These are phyloP conservation scores for Chrysoporthe puriensis DNA, from an alignment of 2,329 filamentous ascomycete species.

Conservation along the genomic window DNA sequence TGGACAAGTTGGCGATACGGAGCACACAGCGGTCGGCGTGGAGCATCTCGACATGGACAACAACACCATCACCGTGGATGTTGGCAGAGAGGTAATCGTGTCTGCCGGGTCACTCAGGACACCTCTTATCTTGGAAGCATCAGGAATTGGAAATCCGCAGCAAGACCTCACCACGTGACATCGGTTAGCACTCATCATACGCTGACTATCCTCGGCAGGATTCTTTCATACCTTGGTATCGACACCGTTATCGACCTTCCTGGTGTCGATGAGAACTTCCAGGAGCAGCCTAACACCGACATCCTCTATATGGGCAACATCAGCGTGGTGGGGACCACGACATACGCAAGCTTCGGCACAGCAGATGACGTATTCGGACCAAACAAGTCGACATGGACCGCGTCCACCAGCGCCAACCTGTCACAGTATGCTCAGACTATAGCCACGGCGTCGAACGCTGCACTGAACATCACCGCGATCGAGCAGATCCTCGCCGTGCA, in stretches of 20 bases:
- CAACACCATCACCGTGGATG: conserved; percentile 39
- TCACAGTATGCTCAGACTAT: conserved; percentile 28
- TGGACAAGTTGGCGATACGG: conserved; percentile 35
- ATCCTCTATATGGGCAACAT: conserved; percentile 34
- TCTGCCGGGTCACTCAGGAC: conserved; percentile 55
- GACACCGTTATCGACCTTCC: conserved; percentile 37
- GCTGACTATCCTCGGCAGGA: conserved; percentile 35
- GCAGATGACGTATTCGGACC: conserved; percentile 38
- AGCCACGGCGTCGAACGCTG: conserved; percentile 8
- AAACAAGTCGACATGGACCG: conserved; percentile 31
- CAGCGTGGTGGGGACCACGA: conserved; percentile 30
- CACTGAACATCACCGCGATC: conserved; percentile 36
- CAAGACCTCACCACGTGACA: conserved; percentile 24
- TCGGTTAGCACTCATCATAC: not conserved
- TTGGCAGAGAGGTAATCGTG: conserved; percentile 50
- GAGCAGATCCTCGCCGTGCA: conserved; percentile 48
- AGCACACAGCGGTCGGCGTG: conserved; percentile 37
- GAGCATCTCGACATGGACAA: conserved; percentile 44
- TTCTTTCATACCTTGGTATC: conserved; percentile 38
- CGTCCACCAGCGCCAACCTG: conserved; percentile 32
- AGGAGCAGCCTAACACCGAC: conserved; percentile 44
- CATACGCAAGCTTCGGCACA: conserved; percentile 37
- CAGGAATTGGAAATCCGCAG: conserved; percentile 52
- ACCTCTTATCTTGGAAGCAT: conserved; percentile 56
- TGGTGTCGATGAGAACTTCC: conserved; percentile 41